Evolutionary conservation across 169 alveolate species (phyloP), one percentile per base, ranked within the genome.

Genomic region (Theileria parva): DNA sequence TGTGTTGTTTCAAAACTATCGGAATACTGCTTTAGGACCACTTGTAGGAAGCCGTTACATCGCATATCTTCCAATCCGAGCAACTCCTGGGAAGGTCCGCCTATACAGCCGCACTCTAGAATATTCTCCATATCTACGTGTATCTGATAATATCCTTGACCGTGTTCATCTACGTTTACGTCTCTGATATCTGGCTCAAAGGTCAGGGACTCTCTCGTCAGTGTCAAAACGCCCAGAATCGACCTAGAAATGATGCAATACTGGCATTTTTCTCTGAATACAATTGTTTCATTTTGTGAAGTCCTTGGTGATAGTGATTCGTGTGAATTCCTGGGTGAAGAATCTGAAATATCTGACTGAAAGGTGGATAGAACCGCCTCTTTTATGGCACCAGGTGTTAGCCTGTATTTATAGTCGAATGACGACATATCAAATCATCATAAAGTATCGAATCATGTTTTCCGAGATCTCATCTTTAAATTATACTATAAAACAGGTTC

Each of bases 171-270:
- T 32, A 90, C 94, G 69, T 79, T 81, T 44, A 77, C 87, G 65
- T 90, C 94, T 71, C 94, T 86, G 53, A 79, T 55, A 66, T 90
- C 94, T n/a, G 94, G 94, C 64, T 90, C 94, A 77, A 90, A 90
- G 30, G 89, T 70, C 55, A 90, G 77, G 11, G 93, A 86, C 71
- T 90, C 94, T 37, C 80, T 66, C 23, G 94, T 90, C 71, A 90
- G 74, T n/a, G 91, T 90, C 48, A 90, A 72, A 32, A 78, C 70
- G 0, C 94, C 94, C 53, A 87, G 77, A 28, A 90, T 79, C 7
- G 94, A 84, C 34, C 80, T 67, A 34, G 80, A 60, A 0, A 85
- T 48, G 55, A 90, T 80, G 86, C 94, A 90, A 64, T 90, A 90
- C 73, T 90, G 92, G 75, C 94, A 90, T 70, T 71, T 86, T 59